Conservation (phyloP, 2,329 filamentous ascomycete species). For the Fusarium sp. region DNA sequence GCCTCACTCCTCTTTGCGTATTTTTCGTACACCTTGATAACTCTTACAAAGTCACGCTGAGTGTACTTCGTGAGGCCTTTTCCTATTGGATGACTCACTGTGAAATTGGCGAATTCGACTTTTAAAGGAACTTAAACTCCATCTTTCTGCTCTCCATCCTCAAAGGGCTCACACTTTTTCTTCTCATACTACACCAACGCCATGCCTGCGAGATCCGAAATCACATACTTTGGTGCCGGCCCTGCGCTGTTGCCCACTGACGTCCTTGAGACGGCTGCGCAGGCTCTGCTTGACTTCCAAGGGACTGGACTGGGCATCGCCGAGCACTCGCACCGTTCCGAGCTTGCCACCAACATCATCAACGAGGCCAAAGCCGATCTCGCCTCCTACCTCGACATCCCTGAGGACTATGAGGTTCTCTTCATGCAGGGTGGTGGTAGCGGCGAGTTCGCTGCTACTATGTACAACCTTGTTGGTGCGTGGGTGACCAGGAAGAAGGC, state of each 20-base stretch:
- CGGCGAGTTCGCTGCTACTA: slow-evolving; percentile 86
- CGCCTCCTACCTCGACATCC: slow-evolving; percentile 82
- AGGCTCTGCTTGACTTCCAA: slow-evolving; percentile 86
- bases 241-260: slow-evolving; percentile 88
- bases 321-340: slow-evolving; percentile 91
- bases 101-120: slow-evolving; percentile 21
- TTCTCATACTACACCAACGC: slow-evolving; percentile 19
- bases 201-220: slow-evolving; percentile 82
- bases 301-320: slow-evolving; percentile 87
- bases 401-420: slow-evolving; percentile 87
- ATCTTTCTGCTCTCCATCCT: slow-evolving; percentile 24
- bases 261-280: slow-evolving; percentile 83
- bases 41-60: slow-evolving; percentile 33
- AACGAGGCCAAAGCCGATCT: slow-evolving; percentile 84
- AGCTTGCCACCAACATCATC: slow-evolving; percentile 83
- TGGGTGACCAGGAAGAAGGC: slow-evolving; percentile 83
- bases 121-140: slow-evolving; percentile 24
- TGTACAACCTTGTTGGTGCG: slow-evolving; percentile 86
- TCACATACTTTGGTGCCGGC: slow-evolving; percentile 91
- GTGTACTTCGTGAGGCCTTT: slow-evolving; percentile 31
- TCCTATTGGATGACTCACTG: slow-evolving; percentile 47
- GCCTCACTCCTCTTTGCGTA: slow-evolving; percentile 1
- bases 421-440: slow-evolving; percentile 92
- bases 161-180: slow-evolving; percentile 25
- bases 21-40: slow-evolving; percentile 11